Conservation (phyloP, 371 early-diverging fungal species). For the Haplosporangium sp. region DNA sequence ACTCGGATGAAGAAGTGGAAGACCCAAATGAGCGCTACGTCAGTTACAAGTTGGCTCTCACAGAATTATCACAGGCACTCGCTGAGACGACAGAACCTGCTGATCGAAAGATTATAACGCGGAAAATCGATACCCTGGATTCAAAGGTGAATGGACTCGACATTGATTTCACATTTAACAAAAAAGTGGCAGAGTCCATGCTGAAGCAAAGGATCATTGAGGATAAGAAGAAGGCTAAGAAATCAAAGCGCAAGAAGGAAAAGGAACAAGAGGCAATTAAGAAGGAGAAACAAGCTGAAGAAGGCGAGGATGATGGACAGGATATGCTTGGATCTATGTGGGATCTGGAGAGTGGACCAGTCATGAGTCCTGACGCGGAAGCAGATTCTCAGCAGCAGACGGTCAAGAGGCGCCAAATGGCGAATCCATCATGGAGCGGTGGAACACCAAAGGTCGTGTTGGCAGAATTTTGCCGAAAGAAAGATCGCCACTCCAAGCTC, state of each 20-base stretch:
- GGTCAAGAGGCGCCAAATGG: slow-evolving; percentile 49
- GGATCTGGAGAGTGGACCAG: slow-evolving; percentile 27
- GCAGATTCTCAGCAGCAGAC: slow-evolving; percentile 7
- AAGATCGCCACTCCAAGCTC: slow-evolving; percentile 45
- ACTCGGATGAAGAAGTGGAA: slow-evolving; percentile 43
- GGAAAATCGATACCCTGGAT: slow-evolving; percentile 61
- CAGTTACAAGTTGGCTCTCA: slow-evolving; percentile 24
- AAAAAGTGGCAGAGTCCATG: slow-evolving; percentile 54
- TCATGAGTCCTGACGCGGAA: slow-evolving; percentile 15
- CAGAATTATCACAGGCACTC: slow-evolving; percentile 30
- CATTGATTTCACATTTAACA: slow-evolving; percentile 63
- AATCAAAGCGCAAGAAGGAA: slow-evolving; percentile 49
- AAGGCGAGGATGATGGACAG: slow-evolving; percentile 27
- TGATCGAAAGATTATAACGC: slow-evolving; percentile 54
- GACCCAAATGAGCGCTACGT: slow-evolving; percentile 55
- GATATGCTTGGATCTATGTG: slow-evolving; percentile 50
- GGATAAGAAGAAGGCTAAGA: slow-evolving; percentile 51
- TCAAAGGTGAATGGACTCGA: slow-evolving; percentile 59
- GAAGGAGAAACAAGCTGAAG: slow-evolving; percentile 9
- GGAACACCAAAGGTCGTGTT: slow-evolving; percentile 58
- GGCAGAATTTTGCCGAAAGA: slow-evolving; percentile 54
- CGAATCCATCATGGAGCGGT: slow-evolving; percentile 59
- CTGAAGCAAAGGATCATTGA: slow-evolving; percentile 43
- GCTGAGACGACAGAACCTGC: slow-evolving; percentile 51
- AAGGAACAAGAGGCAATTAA: slow-evolving; percentile 20